Percentiles rank a stretch among this genome's conserved stretches.
Evolutionary conservation across 192 early-diverging fungal species (phyloP).

Genomic region (Backusella sp.): DNA sequence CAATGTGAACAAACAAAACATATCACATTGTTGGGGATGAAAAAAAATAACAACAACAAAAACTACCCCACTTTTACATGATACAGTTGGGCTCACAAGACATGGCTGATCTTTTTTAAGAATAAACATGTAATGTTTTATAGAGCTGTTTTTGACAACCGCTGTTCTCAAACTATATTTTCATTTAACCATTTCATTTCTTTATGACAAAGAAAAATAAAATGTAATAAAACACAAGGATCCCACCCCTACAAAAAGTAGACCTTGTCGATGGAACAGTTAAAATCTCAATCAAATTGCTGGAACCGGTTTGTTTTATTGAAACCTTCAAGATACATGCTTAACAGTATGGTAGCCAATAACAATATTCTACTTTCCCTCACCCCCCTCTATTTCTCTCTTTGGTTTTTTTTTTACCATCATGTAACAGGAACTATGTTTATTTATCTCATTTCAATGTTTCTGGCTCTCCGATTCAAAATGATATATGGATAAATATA

Average conservation of each 20-base stretch:
- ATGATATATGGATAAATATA: conserved; percentile 1
- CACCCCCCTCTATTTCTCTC: not conserved
- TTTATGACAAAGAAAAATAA: not conserved
- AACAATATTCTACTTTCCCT: not conserved
- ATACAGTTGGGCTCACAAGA: not conserved
- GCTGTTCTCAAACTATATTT: not conserved
- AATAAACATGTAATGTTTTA: not conserved
- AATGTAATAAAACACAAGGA: not conserved
- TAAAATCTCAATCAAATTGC: not conserved
- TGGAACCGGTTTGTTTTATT: not conserved
- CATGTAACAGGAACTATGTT: not conserved
- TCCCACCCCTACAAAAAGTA: not conserved
- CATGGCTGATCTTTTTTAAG: not conserved
- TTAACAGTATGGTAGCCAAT: not conserved
- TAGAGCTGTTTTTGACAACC: not conserved
- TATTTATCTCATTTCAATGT: not conserved
- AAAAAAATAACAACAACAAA: not conserved
- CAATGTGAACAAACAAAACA: conserved; percentile 7
- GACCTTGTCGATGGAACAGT: not conserved
- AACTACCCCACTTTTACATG: not conserved
- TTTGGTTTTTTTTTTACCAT: not conserved
- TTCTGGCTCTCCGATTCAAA: conserved; percentile 5
- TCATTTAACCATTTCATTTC: not conserved
- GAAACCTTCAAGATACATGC: not conserved
- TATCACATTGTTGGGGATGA: conserved; percentile 1